A percentile compares a stretch with the other conserved stretches of the same genome.
These are phyloP conservation scores for Sugiyamaella castrensis DNA, from an alignment of 1,139 yeast genomes.

Conservation along the genomic window DNA sequence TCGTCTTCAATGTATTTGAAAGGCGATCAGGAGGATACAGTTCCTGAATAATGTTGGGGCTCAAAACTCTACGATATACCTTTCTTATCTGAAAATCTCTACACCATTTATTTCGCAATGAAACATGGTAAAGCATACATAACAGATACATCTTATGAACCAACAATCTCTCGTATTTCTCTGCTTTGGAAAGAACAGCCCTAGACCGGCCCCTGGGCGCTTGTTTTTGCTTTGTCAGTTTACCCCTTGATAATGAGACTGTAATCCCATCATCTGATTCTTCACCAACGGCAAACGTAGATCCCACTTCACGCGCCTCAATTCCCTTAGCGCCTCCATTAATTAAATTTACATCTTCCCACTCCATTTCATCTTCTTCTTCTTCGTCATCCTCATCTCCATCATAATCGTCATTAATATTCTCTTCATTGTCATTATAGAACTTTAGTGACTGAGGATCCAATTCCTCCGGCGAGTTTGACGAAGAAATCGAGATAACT, in stretches of 20 bases:
- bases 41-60: constrained; percentile 45
- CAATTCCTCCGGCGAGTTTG: constrained; percentile 16
- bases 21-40: constrained; percentile 48
- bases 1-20: constrained; percentile 49
- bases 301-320: constrained; percentile 16
- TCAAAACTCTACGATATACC: constrained; percentile 42
- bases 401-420: constrained; percentile 19
- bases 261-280: constrained; percentile 6
- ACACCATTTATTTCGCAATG: constrained; percentile 71
- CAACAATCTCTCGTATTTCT: constrained; percentile 48
- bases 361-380: constrained; percentile 41
- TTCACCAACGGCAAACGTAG: constrained; percentile 14
- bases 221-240: background rate
- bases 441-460: constrained; percentile 3
- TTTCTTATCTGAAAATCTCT: constrained; percentile 45
- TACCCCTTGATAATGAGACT: constrained; percentile 1
- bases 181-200: constrained; percentile 39
- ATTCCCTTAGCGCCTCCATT: constrained; percentile 42
- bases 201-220: constrained; percentile 3
- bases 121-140: constrained; percentile 62
- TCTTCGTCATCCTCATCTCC: constrained; percentile 29
- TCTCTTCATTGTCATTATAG: background rate
- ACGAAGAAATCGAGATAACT: constrained; percentile 15
- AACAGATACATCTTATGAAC: constrained; percentile 63
- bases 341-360: constrained; percentile 33